Percentiles rank a stretch among this genome's conserved stretches.
phyloP scores from a whole-genome alignment of 2,329 filamentous ascomycete genomes.

The Dothideomycetes sp. region DNA sequence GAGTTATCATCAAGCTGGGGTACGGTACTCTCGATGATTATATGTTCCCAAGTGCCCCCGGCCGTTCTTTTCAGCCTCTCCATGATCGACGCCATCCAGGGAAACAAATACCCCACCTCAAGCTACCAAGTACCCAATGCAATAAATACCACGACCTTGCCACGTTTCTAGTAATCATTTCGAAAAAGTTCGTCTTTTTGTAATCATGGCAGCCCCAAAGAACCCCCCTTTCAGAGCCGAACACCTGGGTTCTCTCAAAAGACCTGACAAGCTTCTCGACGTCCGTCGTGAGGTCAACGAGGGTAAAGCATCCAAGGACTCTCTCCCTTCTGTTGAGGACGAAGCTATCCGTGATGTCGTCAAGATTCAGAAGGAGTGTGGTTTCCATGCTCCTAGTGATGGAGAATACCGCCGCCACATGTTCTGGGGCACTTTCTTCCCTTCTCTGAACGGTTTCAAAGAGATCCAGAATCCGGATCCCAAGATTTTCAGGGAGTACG shows the following conservation, averaged over 20 bases:
- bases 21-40: no score
- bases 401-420: constrained; percentile 51
- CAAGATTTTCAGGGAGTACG: constrained; percentile 47
- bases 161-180: no score
- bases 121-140: no score
- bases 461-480: constrained; percentile 40
- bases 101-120: no score
- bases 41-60: no score
- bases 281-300: constrained; percentile 46
- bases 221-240: constrained; percentile 58
- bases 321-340: constrained; percentile 52
- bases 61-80: no score
- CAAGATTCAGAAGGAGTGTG: constrained; percentile 51
- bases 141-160: no score
- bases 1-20: no score
- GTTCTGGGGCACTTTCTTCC: constrained; percentile 51
- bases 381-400: constrained; percentile 53
- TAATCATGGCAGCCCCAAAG: constrained; percentile 25
- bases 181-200: no score
- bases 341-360: constrained; percentile 54
- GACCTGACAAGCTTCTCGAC: constrained; percentile 50
- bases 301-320: constrained; percentile 40
- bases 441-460: constrained; percentile 45
- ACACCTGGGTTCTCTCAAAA: constrained; percentile 45
- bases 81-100: no score